Evolutionary conservation across 257 asterid species (phyloP).

Genomic region (Solanum etuberosum): DNA sequence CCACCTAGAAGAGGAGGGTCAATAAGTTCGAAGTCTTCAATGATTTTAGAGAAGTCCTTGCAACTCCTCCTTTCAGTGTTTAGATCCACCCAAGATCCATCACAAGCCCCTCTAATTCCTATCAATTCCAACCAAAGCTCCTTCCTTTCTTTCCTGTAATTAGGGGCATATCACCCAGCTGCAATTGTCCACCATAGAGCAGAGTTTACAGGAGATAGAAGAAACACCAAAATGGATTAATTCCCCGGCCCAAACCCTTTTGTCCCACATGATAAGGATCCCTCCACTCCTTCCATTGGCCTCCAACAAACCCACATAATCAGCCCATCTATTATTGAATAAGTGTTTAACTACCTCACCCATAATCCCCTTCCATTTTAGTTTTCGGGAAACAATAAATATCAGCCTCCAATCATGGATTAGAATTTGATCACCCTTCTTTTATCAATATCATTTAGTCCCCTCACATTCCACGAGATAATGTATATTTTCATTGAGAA

Average conservation of each 20-base stretch:
- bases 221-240: background rate
- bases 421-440: background rate
- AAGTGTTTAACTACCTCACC: background rate
- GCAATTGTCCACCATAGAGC: background rate
- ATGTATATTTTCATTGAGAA: background rate
- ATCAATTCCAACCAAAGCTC: background rate
- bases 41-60: background rate
- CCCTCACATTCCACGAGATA: background rate
- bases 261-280: background rate
- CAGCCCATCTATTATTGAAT: background rate
- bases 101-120: too few relatives aligned
- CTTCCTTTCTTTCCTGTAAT: background rate
- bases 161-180: background rate
- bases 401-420: background rate
- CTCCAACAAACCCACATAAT: background rate
- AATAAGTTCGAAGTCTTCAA: background rate
- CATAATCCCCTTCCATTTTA: background rate
- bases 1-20: background rate
- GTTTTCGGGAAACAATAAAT: too few relatives aligned
- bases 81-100: too few relatives aligned
- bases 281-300: background rate
- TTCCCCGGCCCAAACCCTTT: background rate
- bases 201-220: background rate
- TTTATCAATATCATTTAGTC: background rate
- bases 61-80: background rate